Conservation (phyloP, 1,284 basidiomycete genomes). For the Microbotryomycetes sp. region DNA sequence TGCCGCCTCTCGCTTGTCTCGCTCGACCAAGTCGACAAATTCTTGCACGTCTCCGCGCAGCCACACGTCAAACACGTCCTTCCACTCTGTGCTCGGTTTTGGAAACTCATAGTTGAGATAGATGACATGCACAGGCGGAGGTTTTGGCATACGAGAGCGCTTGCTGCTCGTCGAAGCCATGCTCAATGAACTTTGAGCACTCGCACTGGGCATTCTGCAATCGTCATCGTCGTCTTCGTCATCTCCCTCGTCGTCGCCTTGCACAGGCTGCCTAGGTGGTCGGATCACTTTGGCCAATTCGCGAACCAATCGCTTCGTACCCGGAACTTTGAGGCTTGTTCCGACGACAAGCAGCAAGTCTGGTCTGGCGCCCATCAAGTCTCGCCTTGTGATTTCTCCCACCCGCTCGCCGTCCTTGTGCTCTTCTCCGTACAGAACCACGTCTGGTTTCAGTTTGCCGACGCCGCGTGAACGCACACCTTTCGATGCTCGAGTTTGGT, state of each 20-base stretch:
- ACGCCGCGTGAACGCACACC: conserved; percentile 75
- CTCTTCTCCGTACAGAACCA: conserved; percentile 83
- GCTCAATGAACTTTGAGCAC: not conserved
- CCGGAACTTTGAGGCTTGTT: conserved; percentile 80
- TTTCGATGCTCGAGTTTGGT: conserved; percentile 45
- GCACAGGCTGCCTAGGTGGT: conserved; percentile 14
- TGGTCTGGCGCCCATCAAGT: conserved; percentile 56
- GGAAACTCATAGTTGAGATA: conserved; percentile 89
- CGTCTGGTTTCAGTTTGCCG: conserved; percentile 73
- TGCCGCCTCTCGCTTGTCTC: not conserved
- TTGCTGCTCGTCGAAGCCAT: conserved; percentile 8
- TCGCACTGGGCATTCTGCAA: conserved; percentile 6
- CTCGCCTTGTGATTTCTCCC: conserved; percentile 65
- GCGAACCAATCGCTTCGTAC: conserved; percentile 84
- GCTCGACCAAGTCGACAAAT: conserved; percentile 51
- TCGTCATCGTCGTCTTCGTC: conserved; percentile 34
- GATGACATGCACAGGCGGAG: conserved; percentile 57
- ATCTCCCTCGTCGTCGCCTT: conserved; percentile 14
- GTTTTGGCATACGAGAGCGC: conserved; percentile 40
- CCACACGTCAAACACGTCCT: conserved; percentile 86
- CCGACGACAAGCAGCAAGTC: conserved; percentile 86
- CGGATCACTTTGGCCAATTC: conserved; percentile 79
- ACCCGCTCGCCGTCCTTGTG: conserved; percentile 84
- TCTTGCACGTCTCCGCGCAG: conserved; percentile 77
- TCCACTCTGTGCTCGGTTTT: conserved; percentile 75